Conservation (phyloP, 768 basidiomycete genomes). For the Crepidotus variabilis region DNA sequence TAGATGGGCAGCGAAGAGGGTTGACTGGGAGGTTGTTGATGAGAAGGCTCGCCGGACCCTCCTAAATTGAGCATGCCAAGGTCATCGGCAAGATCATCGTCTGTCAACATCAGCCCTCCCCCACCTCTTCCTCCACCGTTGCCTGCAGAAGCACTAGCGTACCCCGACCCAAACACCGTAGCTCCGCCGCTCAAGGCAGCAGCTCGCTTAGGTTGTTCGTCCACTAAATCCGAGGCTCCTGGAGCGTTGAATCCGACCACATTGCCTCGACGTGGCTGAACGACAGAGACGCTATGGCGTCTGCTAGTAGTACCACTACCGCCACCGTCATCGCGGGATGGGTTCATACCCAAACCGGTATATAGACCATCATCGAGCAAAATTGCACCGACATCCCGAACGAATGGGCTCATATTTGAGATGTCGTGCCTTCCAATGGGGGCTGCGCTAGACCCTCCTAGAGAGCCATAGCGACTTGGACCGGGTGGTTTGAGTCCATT, state of each 20-base stretch:
- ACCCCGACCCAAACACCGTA: constrained; percentile 22
- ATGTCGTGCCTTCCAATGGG: constrained; percentile 45
- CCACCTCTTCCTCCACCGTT: constrained; percentile 52
- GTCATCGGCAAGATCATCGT: constrained; percentile 78
- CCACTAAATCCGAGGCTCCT: not conserved
- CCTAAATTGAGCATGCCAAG: constrained; percentile 61
- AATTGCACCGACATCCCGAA: constrained; percentile 79
- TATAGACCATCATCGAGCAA: constrained; percentile 71
- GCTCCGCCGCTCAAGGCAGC: constrained; percentile 25
- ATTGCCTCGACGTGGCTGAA: constrained; percentile 66
- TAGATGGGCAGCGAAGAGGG: constrained; percentile 78
- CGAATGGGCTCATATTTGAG: constrained; percentile 83
- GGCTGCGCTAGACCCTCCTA: constrained; percentile 49
- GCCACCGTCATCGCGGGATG: constrained; percentile 58
- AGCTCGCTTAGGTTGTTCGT: constrained; percentile 7
- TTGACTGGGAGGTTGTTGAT: constrained; percentile 55
- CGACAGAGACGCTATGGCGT: constrained; percentile 79
- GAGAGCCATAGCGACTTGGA: constrained; percentile 59
- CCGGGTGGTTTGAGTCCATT: constrained; percentile 58
- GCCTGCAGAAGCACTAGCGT: constrained; percentile 19
- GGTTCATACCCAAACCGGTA: constrained; percentile 66
- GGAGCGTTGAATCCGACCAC: constrained; percentile 69
- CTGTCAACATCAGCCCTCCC: constrained; percentile 64
- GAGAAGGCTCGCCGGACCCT: constrained; percentile 36
- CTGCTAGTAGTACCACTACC: constrained; percentile 82